phyloP scores from a whole-genome alignment of 23 red algal species.

The Gracilaria domingensis region DNA sequence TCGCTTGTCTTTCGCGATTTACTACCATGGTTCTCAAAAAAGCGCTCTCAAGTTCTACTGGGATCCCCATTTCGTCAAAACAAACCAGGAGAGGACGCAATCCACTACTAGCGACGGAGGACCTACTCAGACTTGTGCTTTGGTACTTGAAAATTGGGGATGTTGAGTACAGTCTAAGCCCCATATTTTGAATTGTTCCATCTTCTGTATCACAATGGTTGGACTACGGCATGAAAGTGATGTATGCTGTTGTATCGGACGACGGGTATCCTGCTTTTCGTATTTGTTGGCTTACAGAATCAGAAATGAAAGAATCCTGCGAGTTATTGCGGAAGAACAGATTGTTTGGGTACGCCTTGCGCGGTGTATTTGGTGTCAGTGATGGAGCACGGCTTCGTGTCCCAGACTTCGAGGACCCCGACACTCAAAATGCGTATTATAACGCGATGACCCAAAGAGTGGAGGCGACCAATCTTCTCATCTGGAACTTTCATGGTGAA shows the following conservation, averaged over 20 bases:
- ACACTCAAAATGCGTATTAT: conserved; percentile 8
- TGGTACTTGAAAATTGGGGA: conserved; percentile 10
- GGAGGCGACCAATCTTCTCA: conserved; percentile 16
- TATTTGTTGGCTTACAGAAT: conserved; percentile 12
- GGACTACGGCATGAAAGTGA: not conserved
- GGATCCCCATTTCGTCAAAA: not conserved
- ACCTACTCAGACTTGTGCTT: not conserved
- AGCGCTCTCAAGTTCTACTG: not conserved
- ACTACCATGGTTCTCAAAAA: not conserved
- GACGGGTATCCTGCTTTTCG: not conserved
- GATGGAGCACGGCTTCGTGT: conserved; percentile 23
- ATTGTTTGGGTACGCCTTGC: not conserved
- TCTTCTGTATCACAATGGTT: conserved; percentile 46
- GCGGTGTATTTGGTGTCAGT: not conserved
- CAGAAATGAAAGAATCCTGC: not conserved
- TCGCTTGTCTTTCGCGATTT: not conserved
- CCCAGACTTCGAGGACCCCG: not conserved
- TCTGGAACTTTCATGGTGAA: conserved; percentile 38
- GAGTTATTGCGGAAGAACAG: not conserved
- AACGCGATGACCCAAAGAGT: conserved; percentile 6
- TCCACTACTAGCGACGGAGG: not conserved
- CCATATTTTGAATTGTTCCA: conserved; percentile 12
- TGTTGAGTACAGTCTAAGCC: not conserved
- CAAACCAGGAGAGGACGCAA: not conserved
- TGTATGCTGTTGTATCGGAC: not conserved